Evolutionary conservation across 371 early-diverging fungal species (phyloP), one percentile per base, ranked within the genome.

Genomic region (Mortierella sp.): DNA sequence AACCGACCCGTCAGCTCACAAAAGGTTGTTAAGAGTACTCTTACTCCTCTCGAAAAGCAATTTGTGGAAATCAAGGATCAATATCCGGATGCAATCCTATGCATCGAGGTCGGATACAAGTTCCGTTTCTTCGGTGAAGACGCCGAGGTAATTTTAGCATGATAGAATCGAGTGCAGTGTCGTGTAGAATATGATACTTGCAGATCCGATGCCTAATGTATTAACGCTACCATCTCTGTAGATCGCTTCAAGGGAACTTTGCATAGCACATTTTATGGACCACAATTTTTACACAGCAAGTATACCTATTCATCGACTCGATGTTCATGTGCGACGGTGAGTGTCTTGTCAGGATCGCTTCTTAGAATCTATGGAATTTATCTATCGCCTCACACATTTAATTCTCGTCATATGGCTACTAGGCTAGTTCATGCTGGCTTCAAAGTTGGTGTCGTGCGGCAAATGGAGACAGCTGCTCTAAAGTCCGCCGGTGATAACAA

Each of bases 51-150:
- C 30, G 97, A 97, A 83, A 68, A 84, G 40, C 97, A 97, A 78
- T 92, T 91, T 26, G 83, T 93, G 11, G 93, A 93, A 24, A 83
- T 95, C 54, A 95, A 94, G 77, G 83, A 84, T 14, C 79, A 88
- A 64, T 78, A 96, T 75, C 93, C 93, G 0, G 94, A 89, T 64
- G 88, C 90, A 22, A 67, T 97, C 18, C 88, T 97, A 14, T 87
- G 91, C 0, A 91, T 97, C 12, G 97, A 97, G 80, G 96, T 96
- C 0, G 97, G 97, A 18, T 96, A 97, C 88, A 95, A 95, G 83
- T 96, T 85, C 83, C 86, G 93, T 18, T 95, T 96, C 65, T 96
- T 96, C 86, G 96, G 91, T 18, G 88, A 89, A 22, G 94, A 94
- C 80, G 92, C 94, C 2, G 83, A 87, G 80, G 87, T 88, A 86